Evolutionary conservation across 2,329 filamentous ascomycete genomes (phyloP).

Genomic region (Phaeosphaeriaceae sp.): DNA sequence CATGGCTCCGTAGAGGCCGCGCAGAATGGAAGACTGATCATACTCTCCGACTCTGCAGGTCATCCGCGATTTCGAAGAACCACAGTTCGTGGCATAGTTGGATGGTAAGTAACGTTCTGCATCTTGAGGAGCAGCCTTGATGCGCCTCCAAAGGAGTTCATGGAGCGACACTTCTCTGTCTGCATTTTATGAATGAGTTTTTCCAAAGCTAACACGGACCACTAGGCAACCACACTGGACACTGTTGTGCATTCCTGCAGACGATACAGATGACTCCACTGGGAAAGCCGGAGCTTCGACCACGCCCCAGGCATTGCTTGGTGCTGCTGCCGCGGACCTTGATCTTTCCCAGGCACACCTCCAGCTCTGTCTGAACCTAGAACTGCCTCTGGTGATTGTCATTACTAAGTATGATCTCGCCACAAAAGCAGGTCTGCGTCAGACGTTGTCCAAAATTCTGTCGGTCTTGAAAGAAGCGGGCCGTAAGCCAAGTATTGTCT

Average conservation of each 20-base stretch:
- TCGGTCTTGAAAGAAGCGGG: slow-evolving; percentile 78
- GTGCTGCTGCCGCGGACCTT: slow-evolving; percentile 62
- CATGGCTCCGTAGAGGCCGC: slow-evolving; percentile 78
- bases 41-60: slow-evolving; percentile 90
- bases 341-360: slow-evolving; percentile 82
- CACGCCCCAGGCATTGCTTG: slow-evolving; percentile 60
- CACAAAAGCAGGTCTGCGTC: slow-evolving; percentile 72
- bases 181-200: background rate
- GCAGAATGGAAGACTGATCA: slow-evolving; percentile 76
- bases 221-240: slow-evolving; percentile 82
- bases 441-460: slow-evolving; percentile 75
- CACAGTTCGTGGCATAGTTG: slow-evolving; percentile 86
- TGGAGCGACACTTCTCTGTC: background rate
- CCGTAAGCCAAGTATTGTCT: slow-evolving; percentile 74
- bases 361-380: slow-evolving; percentile 81
- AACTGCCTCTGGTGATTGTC: slow-evolving; percentile 78
- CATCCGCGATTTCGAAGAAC: slow-evolving; percentile 89
- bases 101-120: slow-evolving; percentile 63
- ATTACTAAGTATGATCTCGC: slow-evolving; percentile 93
- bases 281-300: slow-evolving; percentile 55
- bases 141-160: background rate
- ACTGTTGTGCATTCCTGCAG: slow-evolving; percentile 83
- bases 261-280: slow-evolving; percentile 66
- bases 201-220: background rate
- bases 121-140: background rate